Evolutionary conservation across 2,329 filamentous ascomycete species (phyloP), one percentile per base, ranked within the genome.

Genomic region (Lojkania enalia): DNA sequence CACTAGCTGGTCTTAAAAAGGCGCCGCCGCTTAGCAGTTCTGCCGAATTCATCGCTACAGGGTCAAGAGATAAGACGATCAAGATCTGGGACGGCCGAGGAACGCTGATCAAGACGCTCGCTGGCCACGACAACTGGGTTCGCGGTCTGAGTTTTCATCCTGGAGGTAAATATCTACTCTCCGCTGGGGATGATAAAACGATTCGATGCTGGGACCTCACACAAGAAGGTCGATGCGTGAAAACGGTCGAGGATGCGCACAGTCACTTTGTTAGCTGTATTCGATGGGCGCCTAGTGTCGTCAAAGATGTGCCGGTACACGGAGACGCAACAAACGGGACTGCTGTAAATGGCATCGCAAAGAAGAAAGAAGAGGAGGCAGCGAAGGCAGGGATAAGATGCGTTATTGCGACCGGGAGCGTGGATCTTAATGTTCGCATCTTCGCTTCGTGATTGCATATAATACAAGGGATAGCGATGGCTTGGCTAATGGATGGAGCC

Each of bases 41-140:
- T 0, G 89, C 88, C 4, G 92, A 96, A 64, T 97, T 89, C 64
- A 81, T 96, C 65, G 92, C 91, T 0, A 96, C 91, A 0, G 92
- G 90, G 7, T 87, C 87, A 6, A 79, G 92, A 67, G 92, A 96
- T 71, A 96, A 96, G 75, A 87, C 85, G 0, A 95, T 97, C 64
- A 86, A 85, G 60, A 73, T 97, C 5, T 96, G 91, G 90, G 89
- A 96, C 66, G 81, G 85, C 9, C 82, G 90, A 42, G 92, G 92
- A 21, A 90, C 86, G 9, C 82, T 89, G 52, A 84, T 96, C 64
- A 92, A 90, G 67, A 94, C 87, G 0, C 76, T 97, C 1, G 74
- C 84, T 1, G 92, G 92, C 1, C 92, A 96, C 66, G 91, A 96
- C 67, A 96, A 96, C 66, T 97, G 92, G 92, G 83, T 97, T 6